Conservation (phyloP, 2,329 filamentous ascomycete species). For the Tolypocladium album region DNA sequence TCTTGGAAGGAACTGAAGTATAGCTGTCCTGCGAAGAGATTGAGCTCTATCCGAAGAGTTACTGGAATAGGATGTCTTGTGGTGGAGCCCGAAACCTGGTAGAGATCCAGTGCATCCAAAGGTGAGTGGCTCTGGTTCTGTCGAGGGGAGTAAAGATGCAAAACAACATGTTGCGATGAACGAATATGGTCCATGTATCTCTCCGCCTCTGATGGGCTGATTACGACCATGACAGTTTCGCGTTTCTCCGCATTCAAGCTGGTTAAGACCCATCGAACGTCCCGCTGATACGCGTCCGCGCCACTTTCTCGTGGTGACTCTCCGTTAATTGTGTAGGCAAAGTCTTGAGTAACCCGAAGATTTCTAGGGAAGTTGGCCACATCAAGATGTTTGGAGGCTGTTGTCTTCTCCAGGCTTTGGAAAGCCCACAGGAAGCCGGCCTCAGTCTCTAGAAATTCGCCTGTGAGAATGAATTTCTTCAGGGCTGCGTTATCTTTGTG, state of each 20-base stretch:
- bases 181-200: slow-evolving; percentile 30
- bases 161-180: slow-evolving; percentile 17
- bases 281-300: slow-evolving; percentile 10
- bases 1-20: slow-evolving; percentile 46
- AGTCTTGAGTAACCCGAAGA: slow-evolving; percentile 4
- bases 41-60: slow-evolving; percentile 36
- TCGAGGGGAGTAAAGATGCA: slow-evolving; percentile 43
- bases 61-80: neutral
- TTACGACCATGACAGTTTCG: neutral
- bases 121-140: slow-evolving; percentile 1
- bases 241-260: neutral
- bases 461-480: too few species aligned
- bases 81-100: neutral
- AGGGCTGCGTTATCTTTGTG: too few species aligned
- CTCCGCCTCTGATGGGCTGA: slow-evolving; percentile 38
- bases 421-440: slow-evolving; percentile 5
- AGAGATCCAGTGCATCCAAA: neutral
- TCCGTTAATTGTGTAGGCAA: slow-evolving; percentile 1
- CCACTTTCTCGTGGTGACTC: neutral
- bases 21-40: slow-evolving; percentile 58
- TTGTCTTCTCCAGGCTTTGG: slow-evolving; percentile 3
- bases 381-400: slow-evolving; percentile 6
- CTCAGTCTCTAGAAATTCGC: too few species aligned
- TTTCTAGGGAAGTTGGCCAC: slow-evolving; percentile 5
- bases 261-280: slow-evolving; percentile 13